Conservation (phyloP, 140 eudicot species). For the Oenanthe javanica region DNA sequence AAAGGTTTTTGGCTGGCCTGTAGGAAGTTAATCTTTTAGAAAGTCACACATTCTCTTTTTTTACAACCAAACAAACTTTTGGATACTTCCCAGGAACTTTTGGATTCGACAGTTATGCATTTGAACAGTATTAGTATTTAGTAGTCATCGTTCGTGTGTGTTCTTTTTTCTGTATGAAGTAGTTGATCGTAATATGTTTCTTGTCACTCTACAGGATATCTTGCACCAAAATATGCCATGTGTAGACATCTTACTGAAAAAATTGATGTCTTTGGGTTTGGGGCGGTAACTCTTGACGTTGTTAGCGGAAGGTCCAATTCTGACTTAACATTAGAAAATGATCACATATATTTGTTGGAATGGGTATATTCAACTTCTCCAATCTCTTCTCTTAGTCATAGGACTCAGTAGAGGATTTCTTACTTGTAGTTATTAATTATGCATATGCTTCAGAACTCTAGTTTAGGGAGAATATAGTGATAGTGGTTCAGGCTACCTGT, state of each 20-base stretch:
- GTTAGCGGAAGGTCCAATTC: constrained; percentile 47
- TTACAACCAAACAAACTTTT: no score
- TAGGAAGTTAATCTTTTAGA: no score
- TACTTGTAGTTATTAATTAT: neutral
- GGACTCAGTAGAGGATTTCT: neutral
- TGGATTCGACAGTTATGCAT: no score
- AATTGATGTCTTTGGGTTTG: constrained; percentile 47
- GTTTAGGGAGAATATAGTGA: neutral
- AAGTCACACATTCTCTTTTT: no score
- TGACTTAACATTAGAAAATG: constrained; percentile 20
- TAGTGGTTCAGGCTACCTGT: no score
- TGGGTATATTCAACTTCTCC: constrained; percentile 25
- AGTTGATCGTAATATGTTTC: neutral
- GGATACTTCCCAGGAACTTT: no score
- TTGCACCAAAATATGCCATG: constrained; percentile 56
- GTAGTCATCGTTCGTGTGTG: no score
- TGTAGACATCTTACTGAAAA: constrained; percentile 49
- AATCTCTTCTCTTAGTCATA: neutral
- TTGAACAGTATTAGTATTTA: no score
- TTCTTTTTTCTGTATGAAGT: neutral
- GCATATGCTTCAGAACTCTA: neutral
- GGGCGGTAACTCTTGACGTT: constrained; percentile 45
- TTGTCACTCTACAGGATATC: constrained; percentile 35
- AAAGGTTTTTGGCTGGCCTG: no score
- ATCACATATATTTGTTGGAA: constrained; percentile 39